Base-by-base conservation (phyloP, 345 rosid species). In the Odontarrhena argentea region DNA sequence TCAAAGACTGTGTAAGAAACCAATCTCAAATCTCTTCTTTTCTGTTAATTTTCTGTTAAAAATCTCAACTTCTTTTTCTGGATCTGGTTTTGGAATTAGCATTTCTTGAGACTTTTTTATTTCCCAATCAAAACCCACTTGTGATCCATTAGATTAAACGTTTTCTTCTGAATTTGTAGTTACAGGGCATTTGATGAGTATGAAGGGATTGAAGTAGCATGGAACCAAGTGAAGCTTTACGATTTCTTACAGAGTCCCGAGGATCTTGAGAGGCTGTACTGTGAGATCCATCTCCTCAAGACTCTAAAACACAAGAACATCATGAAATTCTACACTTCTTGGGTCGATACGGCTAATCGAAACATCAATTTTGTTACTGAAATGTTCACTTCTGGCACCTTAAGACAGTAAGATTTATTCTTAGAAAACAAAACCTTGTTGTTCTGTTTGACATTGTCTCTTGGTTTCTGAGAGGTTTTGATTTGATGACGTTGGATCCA, bases 171-270 rank as follows among this genome's bases (percentile, higher is more conserved):
- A 15, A 37, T 58, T 68, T 71, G 68, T 74, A 94, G 99, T 78
- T 94, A 94, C 48, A 87, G 83, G 70, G 99, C 91, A 42, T 94
- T 94, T 80, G 99, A 94, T 80, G 92, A 88, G 55, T 74, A 80
- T 46, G 92, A 91, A 86, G 99, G 99, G 45, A 87, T 94, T 53
- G 99, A 94, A 78, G 97, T 94, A 50, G 99, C 99, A 40, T 94
- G 99, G 97, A 94, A 91, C 79, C 99, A 94, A 81, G 81, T 87
- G 15, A 83, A 85, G 78, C 78, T 94, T 46, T 79, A 83, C 11
- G 97, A 94, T 77, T 83, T 86, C 54, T 72, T 91, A 67, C 94
- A 86, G 25, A 84, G 92, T 43, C 83, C 96, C 3, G 96, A 85
- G 46, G 96, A 88, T 82, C 76, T 91, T 57, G 99, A 88, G 73